phyloP scores from a whole-genome alignment of 2,329 filamentous ascomycete genomes.

The Calonectria pteridis region DNA sequence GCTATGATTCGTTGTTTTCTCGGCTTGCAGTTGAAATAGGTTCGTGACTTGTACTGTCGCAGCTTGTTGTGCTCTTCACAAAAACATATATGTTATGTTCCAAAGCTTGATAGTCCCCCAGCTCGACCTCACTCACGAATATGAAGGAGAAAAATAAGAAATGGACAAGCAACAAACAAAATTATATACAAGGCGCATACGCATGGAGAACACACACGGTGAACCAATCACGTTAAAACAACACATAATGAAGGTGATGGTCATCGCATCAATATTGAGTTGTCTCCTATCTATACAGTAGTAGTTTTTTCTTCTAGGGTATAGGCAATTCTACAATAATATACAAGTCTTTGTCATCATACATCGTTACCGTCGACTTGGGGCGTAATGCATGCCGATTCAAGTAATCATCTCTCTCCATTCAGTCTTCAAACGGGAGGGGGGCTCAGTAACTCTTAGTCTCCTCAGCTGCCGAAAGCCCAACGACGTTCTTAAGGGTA shows the following conservation, averaged over 20 bases:
- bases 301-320: slow-evolving; percentile 26
- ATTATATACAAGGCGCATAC: neutral
- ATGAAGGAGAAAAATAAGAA: neutral
- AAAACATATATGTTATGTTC: neutral
- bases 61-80: neutral
- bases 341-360: slow-evolving; percentile 40
- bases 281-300: slow-evolving; percentile 23
- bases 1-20: neutral
- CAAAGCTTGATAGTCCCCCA: neutral
- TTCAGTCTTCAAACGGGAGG: neutral
- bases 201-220: neutral
- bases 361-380: slow-evolving; percentile 27
- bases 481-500: slow-evolving; percentile 78
- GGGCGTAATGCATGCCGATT: slow-evolving; percentile 1
- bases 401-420: slow-evolving; percentile 22
- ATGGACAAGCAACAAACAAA: neutral
- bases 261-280: neutral
- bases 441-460: slow-evolving; percentile 31
- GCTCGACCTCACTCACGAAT: neutral
- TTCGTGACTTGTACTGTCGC: neutral
- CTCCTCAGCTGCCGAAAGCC: slow-evolving; percentile 57
- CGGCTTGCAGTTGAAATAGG: neutral
- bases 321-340: slow-evolving; percentile 38
- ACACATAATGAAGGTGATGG: neutral
- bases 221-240: too few relatives aligned